phyloP scores from a whole-genome alignment of 163 green algal genomes.

The Chloroidium sp. region DNA sequence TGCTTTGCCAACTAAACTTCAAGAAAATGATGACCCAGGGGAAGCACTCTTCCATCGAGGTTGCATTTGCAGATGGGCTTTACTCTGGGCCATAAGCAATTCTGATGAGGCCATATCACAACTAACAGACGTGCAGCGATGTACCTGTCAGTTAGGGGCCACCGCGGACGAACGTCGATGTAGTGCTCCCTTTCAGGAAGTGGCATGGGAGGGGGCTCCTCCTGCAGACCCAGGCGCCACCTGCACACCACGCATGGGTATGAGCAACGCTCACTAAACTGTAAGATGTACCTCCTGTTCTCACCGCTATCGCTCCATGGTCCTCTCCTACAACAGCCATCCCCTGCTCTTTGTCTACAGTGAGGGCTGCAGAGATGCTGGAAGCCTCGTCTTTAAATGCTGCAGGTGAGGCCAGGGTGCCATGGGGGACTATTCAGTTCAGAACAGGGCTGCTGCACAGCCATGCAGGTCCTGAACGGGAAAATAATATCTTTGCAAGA shows the following conservation, averaged over 20 bases:
- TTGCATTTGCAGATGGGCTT: no score
- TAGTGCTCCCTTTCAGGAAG: conserved; percentile 34
- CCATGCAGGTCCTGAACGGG: no score
- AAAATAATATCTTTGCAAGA: no score
- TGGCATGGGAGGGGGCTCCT: conserved; percentile 13
- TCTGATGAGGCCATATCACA: no score
- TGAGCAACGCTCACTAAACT: neutral
- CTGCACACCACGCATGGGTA: conserved; percentile 6
- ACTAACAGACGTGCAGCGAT: no score
- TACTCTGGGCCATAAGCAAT: no score
- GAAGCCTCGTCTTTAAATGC: neutral
- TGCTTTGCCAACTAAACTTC: no score
- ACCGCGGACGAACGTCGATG: conserved; percentile 74
- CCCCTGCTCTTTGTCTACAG: neutral
- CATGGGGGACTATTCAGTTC: neutral
- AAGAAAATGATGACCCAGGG: no score
- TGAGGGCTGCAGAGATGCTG: neutral
- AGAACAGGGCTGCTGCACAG: no score
- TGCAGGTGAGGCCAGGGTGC: neutral
- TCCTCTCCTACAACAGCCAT: neutral
- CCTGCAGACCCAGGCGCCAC: conserved; percentile 33
- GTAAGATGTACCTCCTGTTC: neutral
- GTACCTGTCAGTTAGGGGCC: conserved; percentile 59
- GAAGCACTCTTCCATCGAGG: no score
- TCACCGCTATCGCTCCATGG: neutral